These are phyloP conservation scores for Monosporozyma aerobia DNA, from an alignment of 805 yeast genomes.

Conservation along the genomic window DNA sequence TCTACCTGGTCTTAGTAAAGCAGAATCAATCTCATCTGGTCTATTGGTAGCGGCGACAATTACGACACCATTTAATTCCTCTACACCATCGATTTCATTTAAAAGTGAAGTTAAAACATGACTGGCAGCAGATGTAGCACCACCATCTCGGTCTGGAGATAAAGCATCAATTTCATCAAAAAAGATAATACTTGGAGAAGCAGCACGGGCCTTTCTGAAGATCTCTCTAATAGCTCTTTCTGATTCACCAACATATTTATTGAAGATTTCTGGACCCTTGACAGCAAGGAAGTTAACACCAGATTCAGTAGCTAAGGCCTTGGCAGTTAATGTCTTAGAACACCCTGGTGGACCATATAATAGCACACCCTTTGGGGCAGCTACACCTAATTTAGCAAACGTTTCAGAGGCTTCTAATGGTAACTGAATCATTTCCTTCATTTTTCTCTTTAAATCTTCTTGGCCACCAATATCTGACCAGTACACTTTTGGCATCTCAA, in stretches of 20 bases:
- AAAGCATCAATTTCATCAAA: slow-evolving; percentile 97
- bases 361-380: slow-evolving; percentile 87
- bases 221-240: slow-evolving; percentile 90
- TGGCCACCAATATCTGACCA: slow-evolving; percentile 98
- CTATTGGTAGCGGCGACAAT: slow-evolving; percentile 94
- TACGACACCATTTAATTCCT: slow-evolving; percentile 85
- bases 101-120: slow-evolving; percentile 84
- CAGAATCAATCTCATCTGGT: slow-evolving; percentile 89
- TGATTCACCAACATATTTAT: slow-evolving; percentile 92
- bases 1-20: slow-evolving; percentile 90
- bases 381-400: slow-evolving; percentile 67
- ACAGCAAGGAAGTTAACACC: slow-evolving; percentile 91
- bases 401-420: slow-evolving; percentile 79
- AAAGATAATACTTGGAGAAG: slow-evolving; percentile 87
- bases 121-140: slow-evolving; percentile 59
- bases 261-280: slow-evolving; percentile 93
- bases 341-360: slow-evolving; percentile 98
- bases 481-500: slow-evolving; percentile 87
- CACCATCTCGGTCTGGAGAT: slow-evolving; percentile 62
- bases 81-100: slow-evolving; percentile 96
- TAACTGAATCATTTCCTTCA: slow-evolving; percentile 83
- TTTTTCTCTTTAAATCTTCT: slow-evolving; percentile 64
- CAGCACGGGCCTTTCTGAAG: slow-evolving; percentile 87
- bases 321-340: slow-evolving; percentile 89
- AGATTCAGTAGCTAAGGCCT: slow-evolving; percentile 91